phyloP scores from a whole-genome alignment of 805 yeast genomes.

The Metschnikowia dekortorum region DNA sequence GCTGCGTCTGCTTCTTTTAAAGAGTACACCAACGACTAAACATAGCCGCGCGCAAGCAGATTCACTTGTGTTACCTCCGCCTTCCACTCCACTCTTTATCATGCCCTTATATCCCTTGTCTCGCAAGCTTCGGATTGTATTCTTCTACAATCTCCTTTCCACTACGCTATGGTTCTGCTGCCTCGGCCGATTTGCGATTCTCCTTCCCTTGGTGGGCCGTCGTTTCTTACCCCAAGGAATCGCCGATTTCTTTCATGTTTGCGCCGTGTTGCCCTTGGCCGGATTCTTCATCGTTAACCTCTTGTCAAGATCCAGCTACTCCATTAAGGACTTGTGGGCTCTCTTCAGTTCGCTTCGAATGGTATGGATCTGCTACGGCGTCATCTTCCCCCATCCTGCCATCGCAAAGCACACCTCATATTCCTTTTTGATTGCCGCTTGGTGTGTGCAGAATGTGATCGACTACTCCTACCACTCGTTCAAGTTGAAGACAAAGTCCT shows the following conservation, averaged over 20 bases:
- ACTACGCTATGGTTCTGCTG: slow-evolving; percentile 48
- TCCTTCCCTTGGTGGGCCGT: slow-evolving; percentile 62
- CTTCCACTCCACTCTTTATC: neutral
- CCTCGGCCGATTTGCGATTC: slow-evolving; percentile 43
- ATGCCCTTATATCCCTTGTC: slow-evolving; percentile 39
- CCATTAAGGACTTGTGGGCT: slow-evolving; percentile 23
- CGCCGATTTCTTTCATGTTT: slow-evolving; percentile 55
- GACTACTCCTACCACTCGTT: slow-evolving; percentile 35
- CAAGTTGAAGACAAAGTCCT: slow-evolving; percentile 29
- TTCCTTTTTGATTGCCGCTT: slow-evolving; percentile 32
- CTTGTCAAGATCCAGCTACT: slow-evolving; percentile 2
- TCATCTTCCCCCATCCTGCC: slow-evolving; percentile 38
- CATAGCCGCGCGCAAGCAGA: neutral
- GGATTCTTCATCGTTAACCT: slow-evolving; percentile 18
- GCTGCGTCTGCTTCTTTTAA: neutral
- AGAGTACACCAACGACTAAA: neutral
- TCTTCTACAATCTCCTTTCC: slow-evolving; percentile 31
- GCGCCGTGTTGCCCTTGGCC: slow-evolving; percentile 31
- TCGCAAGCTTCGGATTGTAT: slow-evolving; percentile 26
- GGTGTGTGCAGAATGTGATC: slow-evolving; percentile 32
- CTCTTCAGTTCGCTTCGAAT: slow-evolving; percentile 27
- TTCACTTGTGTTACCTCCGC: neutral
- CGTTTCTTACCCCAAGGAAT: slow-evolving; percentile 67
- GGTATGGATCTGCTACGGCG: slow-evolving; percentile 39
- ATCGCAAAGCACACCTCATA: slow-evolving; percentile 40